A percentile compares a stretch with the other conserved stretches of the same genome.
phyloP scores from a whole-genome alignment of 1,284 basidiomycete species.

The Microbotryum saponariae region DNA sequence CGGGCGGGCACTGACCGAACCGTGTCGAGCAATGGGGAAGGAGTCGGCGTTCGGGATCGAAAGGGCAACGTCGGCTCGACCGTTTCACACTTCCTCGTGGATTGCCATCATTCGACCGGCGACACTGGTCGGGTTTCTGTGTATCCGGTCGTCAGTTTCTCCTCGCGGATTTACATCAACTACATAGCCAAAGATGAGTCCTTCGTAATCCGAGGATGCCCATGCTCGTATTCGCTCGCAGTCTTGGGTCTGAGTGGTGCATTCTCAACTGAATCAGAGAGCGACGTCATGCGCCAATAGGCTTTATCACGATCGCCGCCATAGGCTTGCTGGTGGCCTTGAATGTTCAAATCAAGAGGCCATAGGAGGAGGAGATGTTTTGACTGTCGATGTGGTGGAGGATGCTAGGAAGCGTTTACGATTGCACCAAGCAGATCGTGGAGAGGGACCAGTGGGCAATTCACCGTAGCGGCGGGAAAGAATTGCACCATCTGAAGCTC shows the following conservation, averaged over 20 bases:
- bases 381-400: conserved; percentile 30
- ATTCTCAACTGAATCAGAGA: too few species aligned
- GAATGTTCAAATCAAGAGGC: conserved; percentile 33
- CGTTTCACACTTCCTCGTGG: conserved; percentile 46
- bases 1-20: background rate
- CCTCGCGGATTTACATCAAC: conserved; percentile 59
- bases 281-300: conserved; percentile 39
- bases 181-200: conserved; percentile 57
- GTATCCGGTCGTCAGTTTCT: conserved; percentile 53
- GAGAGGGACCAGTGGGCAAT: too few species aligned
- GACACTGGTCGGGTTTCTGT: conserved; percentile 49
- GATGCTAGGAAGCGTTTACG: too few species aligned
- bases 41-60: conserved; percentile 18
- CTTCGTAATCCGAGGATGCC: conserved; percentile 46
- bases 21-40: conserved; percentile 17
- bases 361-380: conserved; percentile 36
- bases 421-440: too few species aligned
- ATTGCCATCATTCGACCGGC: conserved; percentile 57
- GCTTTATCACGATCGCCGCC: conserved; percentile 26
- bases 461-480: too few species aligned
- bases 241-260: too few species aligned
- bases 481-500: too few species aligned
- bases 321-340: conserved; percentile 37
- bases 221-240: conserved; percentile 45
- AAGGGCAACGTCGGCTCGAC: background rate